Percentiles rank a stretch among this genome's conserved stretches.
phyloP scores from a whole-genome alignment of 306 rosid genomes.

The Ochetophila trinervis region DNA sequence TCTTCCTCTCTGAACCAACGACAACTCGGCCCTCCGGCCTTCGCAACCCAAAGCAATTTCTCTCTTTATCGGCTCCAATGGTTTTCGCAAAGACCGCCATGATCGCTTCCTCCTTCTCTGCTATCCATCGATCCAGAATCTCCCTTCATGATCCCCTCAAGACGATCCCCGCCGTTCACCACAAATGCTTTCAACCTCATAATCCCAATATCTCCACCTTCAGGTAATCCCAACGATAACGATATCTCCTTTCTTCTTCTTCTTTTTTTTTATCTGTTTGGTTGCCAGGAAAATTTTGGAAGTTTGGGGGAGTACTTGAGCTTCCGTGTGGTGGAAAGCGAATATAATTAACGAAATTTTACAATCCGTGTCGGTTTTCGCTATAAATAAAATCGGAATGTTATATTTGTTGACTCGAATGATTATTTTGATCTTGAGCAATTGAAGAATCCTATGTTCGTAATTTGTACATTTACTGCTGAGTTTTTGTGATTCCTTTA shows the following conservation, averaged over 20 bases:
- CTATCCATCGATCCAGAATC: slow-evolving; percentile 25
- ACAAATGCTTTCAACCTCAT: slow-evolving; percentile 10
- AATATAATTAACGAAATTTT: too few relatives aligned
- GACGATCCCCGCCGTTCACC: slow-evolving; percentile 5
- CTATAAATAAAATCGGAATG: too few relatives aligned
- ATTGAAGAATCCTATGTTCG: too few relatives aligned
- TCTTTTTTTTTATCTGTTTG: neutral
- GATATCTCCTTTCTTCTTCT: neutral
- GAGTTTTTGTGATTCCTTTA: too few relatives aligned
- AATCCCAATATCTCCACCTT: slow-evolving; percentile 10
- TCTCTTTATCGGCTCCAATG: slow-evolving; percentile 27
- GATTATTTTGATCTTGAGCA: too few relatives aligned
- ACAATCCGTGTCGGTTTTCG: too few relatives aligned
- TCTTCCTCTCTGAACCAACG: neutral
- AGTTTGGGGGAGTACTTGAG: too few relatives aligned
- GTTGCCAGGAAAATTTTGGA: neutral
- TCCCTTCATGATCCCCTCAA: slow-evolving; percentile 26
- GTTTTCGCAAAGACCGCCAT: slow-evolving; percentile 47
- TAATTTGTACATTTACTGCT: too few relatives aligned
- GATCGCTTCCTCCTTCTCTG: slow-evolving; percentile 43
- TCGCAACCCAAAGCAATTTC: neutral
- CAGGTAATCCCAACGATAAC: slow-evolving; percentile 25
- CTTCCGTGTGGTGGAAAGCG: too few relatives aligned
- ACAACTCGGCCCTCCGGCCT: neutral
- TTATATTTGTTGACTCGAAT: too few relatives aligned